Percentiles rank a stretch among this genome's conserved stretches.
Conservation (phyloP, 2,329 filamentous ascomycete genomes). For the Claviceps maximensis region DNA sequence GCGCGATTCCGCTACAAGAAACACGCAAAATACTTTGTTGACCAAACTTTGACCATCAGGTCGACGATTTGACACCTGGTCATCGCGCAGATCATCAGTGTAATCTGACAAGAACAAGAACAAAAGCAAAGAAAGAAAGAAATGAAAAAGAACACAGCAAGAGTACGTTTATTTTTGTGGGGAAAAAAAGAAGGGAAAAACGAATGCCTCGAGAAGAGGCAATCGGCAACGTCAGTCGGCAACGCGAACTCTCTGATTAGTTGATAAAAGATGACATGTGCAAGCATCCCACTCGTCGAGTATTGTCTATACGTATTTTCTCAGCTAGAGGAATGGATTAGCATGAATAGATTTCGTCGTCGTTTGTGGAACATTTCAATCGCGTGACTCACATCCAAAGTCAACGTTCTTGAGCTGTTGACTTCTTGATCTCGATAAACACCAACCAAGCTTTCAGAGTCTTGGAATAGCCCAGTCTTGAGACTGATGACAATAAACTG, state of each 20-base stretch:
- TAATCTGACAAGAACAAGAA: not conserved
- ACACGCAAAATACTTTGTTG: not conserved
- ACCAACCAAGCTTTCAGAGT: slow-evolving; percentile 88
- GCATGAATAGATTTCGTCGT: not conserved
- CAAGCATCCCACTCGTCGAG: not conserved
- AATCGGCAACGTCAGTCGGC: not conserved
- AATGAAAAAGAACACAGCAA: not conserved
- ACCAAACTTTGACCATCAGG: not conserved
- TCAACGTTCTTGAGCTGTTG: slow-evolving; percentile 84
- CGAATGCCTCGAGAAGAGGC: too few species aligned
- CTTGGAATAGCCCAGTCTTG: slow-evolving; percentile 91
- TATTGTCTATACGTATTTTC: slow-evolving; percentile 19
- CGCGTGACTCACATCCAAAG: slow-evolving; percentile 69
- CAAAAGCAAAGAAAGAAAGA: not conserved
- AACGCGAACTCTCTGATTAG: not conserved
- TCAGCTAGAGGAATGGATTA: slow-evolving; percentile 14
- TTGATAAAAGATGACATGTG: not conserved
- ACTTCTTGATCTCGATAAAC: slow-evolving; percentile 91
- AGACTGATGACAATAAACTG: slow-evolving; percentile 97
- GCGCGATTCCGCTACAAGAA: not conserved
- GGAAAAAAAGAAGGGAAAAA: too few species aligned
- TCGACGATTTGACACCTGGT: not conserved
- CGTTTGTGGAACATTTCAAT: not conserved
- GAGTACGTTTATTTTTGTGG: too few species aligned
- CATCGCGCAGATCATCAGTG: not conserved